These are phyloP conservation scores for Heteromeles arbutifolia DNA, from an alignment of 306 rosid genomes.

Conservation along the genomic window DNA sequence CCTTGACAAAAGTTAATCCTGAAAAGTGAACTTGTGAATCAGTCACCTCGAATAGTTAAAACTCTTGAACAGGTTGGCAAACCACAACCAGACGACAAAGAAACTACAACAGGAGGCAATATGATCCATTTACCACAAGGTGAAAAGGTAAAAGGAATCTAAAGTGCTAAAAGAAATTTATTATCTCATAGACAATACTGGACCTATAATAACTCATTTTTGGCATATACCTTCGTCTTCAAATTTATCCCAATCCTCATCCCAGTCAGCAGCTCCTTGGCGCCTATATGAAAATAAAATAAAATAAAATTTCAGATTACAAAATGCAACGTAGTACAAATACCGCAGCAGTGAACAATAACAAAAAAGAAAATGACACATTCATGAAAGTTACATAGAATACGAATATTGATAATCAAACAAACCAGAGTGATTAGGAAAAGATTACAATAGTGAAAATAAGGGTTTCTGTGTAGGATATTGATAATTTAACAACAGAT, in stretches of 20 bases:
- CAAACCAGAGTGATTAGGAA: background rate
- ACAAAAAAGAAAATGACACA: background rate
- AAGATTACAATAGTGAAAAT: background rate
- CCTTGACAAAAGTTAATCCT: slow-evolving; percentile 82
- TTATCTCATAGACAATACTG: background rate
- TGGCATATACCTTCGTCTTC: too few species aligned
- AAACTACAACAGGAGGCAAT: background rate
- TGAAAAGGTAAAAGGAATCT: background rate
- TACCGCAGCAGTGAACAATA: background rate
- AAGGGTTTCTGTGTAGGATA: background rate
- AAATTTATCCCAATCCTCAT: too few species aligned
- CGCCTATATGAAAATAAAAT: background rate
- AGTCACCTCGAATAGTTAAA: slow-evolving; percentile 12
- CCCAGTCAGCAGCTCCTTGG: too few species aligned
- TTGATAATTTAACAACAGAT: background rate
- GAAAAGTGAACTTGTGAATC: background rate
- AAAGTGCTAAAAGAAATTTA: background rate
- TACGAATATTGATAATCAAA: background rate
- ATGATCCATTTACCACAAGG: background rate
- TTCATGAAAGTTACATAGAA: background rate
- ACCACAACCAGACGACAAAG: background rate
- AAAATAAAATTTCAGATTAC: background rate
- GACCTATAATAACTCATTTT: slow-evolving; percentile 1
- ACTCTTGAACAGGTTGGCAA: background rate
- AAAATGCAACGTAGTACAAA: background rate